Evolutionary conservation across 2,329 filamentous ascomycete species (phyloP), one percentile per base, ranked within the genome.

Genomic region (Aspergillus fijiensis): DNA sequence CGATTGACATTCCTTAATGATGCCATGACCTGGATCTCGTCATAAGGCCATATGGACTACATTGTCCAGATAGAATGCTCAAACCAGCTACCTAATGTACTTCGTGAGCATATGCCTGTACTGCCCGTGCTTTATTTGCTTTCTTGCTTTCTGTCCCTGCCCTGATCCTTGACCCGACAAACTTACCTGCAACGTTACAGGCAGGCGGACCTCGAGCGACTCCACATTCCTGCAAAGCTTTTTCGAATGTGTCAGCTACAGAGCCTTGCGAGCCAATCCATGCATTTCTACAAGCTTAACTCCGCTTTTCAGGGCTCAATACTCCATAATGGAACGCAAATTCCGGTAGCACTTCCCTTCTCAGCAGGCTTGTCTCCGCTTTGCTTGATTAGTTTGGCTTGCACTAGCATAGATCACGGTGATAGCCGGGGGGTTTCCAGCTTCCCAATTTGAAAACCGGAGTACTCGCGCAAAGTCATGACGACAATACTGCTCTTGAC

Each of bases 401-500:
- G 39, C 16, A 16, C 16, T 16, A 12, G 16, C 39, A 45, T 45
- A 9, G 39, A 9, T 16, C 39, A 45, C 16, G 39, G 39, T 1
- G 16, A 6, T 19, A 19, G 14, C 39, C 16, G n/a, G 14, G 39
- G 9, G 39, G 16, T 16, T 2, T 45, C 16, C 39, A 45, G 39
- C 16, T 19, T 45, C n/a, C n/a, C 16, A 19, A n/a, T n/a, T 16
- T 3, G 14, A 19, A 7, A 19, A 3, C 16, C 2, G 3, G 2
- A 55, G 9, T 49, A 12, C 7, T 16, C 4, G 19, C 16, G 16
- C 31, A 27, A 47, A 51, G 49, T 60, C 50, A 56, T 67, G 63
- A 66, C 63, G 62, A 63, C 59, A 67, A 51, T 42, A 63, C 53
- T 52, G 11, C 35, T 21, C 27, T 29, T 55, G 14, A 33, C 50